phyloP scores from a whole-genome alignment of 2,329 filamentous ascomycete genomes.

The Cercospora nicotianae region DNA sequence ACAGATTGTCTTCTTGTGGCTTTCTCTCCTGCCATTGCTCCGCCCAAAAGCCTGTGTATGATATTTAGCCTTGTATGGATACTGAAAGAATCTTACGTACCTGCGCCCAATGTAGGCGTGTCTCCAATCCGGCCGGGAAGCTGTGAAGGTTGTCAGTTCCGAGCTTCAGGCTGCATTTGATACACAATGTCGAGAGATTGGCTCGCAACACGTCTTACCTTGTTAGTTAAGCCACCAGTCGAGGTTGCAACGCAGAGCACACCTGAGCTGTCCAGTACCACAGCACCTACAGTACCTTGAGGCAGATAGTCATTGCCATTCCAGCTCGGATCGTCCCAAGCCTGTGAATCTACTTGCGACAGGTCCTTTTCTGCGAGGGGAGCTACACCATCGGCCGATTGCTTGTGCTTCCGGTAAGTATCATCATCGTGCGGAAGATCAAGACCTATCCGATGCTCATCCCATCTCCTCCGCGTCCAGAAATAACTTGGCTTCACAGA shows the following conservation, averaged over 20 bases:
- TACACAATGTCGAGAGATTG: not conserved
- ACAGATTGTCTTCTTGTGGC: not conserved
- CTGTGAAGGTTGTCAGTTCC: constrained; percentile 17
- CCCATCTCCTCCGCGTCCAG: constrained; percentile 75
- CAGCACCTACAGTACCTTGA: constrained; percentile 81
- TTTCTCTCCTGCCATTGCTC: constrained; percentile 65
- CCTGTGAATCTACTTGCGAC: not conserved
- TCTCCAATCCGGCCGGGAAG: constrained; percentile 81
- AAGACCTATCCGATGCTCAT: constrained; percentile 68
- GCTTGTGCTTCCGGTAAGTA: constrained; percentile 46
- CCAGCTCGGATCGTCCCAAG: constrained; percentile 44
- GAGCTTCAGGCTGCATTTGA: not conserved
- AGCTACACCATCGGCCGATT: constrained; percentile 36
- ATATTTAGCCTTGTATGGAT: no score
- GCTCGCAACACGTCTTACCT: constrained; percentile 41
- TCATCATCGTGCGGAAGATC: constrained; percentile 41
- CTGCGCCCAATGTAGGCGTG: constrained; percentile 65
- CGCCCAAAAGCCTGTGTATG: constrained; percentile 93
- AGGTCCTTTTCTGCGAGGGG: not conserved
- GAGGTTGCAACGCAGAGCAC: constrained; percentile 67
- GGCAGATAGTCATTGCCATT: constrained; percentile 67
- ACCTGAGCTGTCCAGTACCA: constrained; percentile 75
- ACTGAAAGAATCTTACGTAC: no score
- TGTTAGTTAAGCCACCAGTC: constrained; percentile 83
- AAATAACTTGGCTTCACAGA: constrained; percentile 71